These are phyloP conservation scores for Gremmenia infestans DNA, from an alignment of 2,329 filamentous ascomycete genomes.

Conservation along the genomic window DNA sequence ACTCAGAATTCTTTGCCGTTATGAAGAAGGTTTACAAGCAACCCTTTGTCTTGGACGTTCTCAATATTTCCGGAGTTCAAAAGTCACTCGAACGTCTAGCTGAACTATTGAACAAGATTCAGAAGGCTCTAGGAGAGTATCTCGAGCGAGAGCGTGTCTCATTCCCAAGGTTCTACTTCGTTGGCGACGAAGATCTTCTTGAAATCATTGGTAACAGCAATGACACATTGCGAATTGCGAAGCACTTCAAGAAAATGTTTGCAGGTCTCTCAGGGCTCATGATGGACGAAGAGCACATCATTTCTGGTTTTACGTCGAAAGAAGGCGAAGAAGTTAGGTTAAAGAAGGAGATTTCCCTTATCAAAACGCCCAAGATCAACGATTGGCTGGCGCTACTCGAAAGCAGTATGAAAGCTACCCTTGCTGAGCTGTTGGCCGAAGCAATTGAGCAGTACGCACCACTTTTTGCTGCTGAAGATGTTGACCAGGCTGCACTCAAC, in stretches of 20 bases:
- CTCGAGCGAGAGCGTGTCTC: slow-evolving; percentile 95
- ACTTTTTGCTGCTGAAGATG: slow-evolving; percentile 65
- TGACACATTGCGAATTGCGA: slow-evolving; percentile 90
- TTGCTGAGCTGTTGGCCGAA: slow-evolving; percentile 85
- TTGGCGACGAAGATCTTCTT: slow-evolving; percentile 94
- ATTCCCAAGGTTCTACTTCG: slow-evolving; percentile 98
- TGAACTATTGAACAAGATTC: slow-evolving; percentile 98
- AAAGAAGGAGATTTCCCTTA: slow-evolving; percentile 85
- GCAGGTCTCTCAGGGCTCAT: slow-evolving; percentile 86
- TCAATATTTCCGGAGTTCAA: slow-evolving; percentile 92
- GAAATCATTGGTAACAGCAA: slow-evolving; percentile 99
- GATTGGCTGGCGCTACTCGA: slow-evolving; percentile 97
- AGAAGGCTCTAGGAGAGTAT: slow-evolving; percentile 97
- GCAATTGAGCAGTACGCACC: slow-evolving; percentile 77
- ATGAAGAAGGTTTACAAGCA: slow-evolving; percentile 99
- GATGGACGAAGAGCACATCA: slow-evolving; percentile 85
- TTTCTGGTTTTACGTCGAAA: slow-evolving; percentile 90
- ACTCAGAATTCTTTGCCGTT: slow-evolving; percentile 96
- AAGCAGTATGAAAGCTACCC: slow-evolving; percentile 85
- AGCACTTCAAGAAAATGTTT: slow-evolving; percentile 99
- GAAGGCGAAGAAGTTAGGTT: slow-evolving; percentile 85
- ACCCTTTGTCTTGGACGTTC: slow-evolving; percentile 89
- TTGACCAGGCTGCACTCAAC: slow-evolving; percentile 67
- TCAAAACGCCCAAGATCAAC: slow-evolving; percentile 95
- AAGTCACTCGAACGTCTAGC: slow-evolving; percentile 92